Base-by-base conservation (phyloP, 306 rosid genomes). In the Cucumis hystrix region DNA sequence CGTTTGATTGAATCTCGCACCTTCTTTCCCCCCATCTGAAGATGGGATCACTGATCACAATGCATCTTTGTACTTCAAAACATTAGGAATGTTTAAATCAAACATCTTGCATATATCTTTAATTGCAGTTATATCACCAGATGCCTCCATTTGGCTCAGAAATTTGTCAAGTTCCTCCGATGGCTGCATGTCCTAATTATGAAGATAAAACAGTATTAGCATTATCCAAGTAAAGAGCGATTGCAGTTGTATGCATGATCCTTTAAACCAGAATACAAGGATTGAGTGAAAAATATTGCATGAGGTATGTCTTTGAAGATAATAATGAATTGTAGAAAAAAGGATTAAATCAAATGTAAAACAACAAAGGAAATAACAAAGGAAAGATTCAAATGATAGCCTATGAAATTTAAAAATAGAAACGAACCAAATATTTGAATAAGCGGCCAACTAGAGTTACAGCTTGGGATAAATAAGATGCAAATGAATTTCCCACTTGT, bases 121-220 rank as follows among this genome's bases (percentile, higher is more conserved):
- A 40, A 94, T 86, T 65, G 83, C 86, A 28, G 60, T 51, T 82
- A 79, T 75, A 52, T 89, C 90, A 0, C 74, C 83, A 10, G 54
- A 35, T 62, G 54, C 85, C 56, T 74, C 76, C 58, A 82, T 83
- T 4, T 12, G 70, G 28, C 45, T 77, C 58, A 81, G 69, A 78
- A 95, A 86, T 59, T 80, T 61, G 72, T 95, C 96, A 6, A 95
- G 93, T 68, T 85, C 87, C 85, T 81, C 64, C 0, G 92, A 92
- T 54, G 97, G 96, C 84, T 62, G 82, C 86, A 91, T 74, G 16
- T 85, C 88, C 97, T 94, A 35, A 75, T 78, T 10, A 40, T 43
- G 37, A 17, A 15, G 40, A 61, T 61, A 47, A 68, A 78, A 3
- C 56, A 52, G 17, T 57, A 35, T 15, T 8, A 18, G 16, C 51